A percentile compares a stretch with the other conserved stretches of the same genome.
These are phyloP conservation scores for Guadua angustifolia DNA, from an alignment of 176 grass and related monocot genomes.

Conservation along the genomic window DNA sequence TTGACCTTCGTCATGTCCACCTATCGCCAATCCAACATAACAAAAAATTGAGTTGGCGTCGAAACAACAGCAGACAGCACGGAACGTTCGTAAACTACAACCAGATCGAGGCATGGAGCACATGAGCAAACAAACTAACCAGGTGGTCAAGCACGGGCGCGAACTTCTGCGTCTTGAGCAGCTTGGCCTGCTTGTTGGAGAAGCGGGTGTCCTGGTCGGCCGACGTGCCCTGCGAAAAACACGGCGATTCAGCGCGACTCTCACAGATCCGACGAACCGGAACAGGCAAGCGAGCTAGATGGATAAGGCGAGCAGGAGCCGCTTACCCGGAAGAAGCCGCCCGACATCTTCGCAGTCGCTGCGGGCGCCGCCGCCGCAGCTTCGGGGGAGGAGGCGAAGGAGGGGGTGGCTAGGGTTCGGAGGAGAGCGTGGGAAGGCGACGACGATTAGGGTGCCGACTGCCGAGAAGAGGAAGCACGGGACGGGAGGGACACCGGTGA, in stretches of 20 bases:
- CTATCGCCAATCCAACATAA: conserved; percentile 32
- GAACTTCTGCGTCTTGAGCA: conserved; percentile 93
- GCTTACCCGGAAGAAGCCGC: conserved; percentile 91
- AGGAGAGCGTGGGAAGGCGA: conserved; percentile 6
- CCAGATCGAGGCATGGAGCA: neutral
- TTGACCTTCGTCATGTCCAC: conserved; percentile 94
- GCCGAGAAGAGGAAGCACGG: neutral
- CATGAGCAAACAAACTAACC: conserved; percentile 42
- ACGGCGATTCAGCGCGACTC: conserved; percentile 28
- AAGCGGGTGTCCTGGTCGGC: conserved; percentile 97
- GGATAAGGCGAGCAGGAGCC: neutral
- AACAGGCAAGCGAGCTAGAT: conserved; percentile 5
- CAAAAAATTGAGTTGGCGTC: neutral
- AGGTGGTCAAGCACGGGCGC: conserved; percentile 84
- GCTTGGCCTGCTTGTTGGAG: conserved; percentile 98
- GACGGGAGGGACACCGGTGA: neutral
- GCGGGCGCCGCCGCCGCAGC: conserved; percentile 17
- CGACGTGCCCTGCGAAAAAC: conserved; percentile 73
- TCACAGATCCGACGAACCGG: conserved; percentile 42
- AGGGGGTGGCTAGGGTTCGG: conserved; percentile 55
- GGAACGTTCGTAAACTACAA: neutral
- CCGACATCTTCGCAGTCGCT: conserved; percentile 70
- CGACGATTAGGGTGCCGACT: neutral
- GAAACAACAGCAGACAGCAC: neutral
- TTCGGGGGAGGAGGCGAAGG: conserved; percentile 15